Evolutionary conservation across 805 yeast species (phyloP), one percentile per base, ranked within the genome.

Genomic region (Debaryomyces prosopidis): DNA sequence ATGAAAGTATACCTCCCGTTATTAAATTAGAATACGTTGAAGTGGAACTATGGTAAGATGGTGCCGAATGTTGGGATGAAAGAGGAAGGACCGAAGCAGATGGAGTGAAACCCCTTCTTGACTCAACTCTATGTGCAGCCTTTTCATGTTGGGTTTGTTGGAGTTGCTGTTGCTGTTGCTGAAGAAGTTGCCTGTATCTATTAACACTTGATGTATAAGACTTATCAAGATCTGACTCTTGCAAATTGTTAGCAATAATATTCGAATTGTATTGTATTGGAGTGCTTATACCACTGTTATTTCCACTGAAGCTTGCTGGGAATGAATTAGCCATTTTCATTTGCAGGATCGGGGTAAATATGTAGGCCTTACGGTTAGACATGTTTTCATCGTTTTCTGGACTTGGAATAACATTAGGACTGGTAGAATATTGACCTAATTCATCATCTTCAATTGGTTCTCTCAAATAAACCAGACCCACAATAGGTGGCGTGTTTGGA

Each of bases 391-490:
- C 74, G 52, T 62, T 65, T 42, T 72, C 76, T 0, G 73, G 68
- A 27, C 62, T 60, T 2, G 71, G 60, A 2, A 62, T 57, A 31
- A 71, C 72, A 46, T 73, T 68, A 5, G 75, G 74, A 52, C 72
- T 65, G 12, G 75, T 60, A 15, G 62, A 62, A 55, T 83, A 83
- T 65, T 85, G 89, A 46, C 90, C 96, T 45, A 87, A 77, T 59
- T 92, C 97, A 60, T 90, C 96, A 45, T 84, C 82, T 36, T 82
- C 82, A 52, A 83, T 82, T 31, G 84, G 80, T 1, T 88, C 87
- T 49, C 92, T 80, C 49, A 84, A 67, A 64, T 88, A 92, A 7
- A 94, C 96, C 26, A 88, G 94, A 23, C 99, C 99, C 30, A 87
- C 82, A 26, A 90, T 64, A n/a, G 99, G 98, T 11, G 98, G 98